A percentile compares a stretch with the other conserved stretches of the same genome.
These are phyloP conservation scores for Russula olivacea DNA, from an alignment of 768 basidiomycete genomes.

Conservation along the genomic window DNA sequence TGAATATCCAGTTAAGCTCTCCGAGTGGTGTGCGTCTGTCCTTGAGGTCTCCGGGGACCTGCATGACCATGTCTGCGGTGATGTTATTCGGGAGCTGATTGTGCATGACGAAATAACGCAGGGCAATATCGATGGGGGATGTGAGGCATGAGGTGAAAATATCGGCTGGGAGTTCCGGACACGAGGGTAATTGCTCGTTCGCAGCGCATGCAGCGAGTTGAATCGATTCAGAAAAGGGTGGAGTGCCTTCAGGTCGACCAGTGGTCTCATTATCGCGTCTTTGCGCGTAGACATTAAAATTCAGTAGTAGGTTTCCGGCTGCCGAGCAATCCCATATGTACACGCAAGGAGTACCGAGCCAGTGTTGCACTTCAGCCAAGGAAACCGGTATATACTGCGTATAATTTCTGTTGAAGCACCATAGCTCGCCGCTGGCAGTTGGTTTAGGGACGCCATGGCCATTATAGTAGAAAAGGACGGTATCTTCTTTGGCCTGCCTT, in stretches of 20 bases:
- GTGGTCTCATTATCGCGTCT: slow-evolving; percentile 63
- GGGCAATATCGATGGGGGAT: slow-evolving; percentile 95
- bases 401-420: slow-evolving; percentile 97
- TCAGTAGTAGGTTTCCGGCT: slow-evolving; percentile 88
- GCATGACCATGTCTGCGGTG: slow-evolving; percentile 85
- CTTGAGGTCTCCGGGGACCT: slow-evolving; percentile 94
- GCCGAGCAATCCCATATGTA: slow-evolving; percentile 99
- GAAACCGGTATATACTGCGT: slow-evolving; percentile 99
- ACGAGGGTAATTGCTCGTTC: slow-evolving; percentile 87
- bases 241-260: slow-evolving; percentile 54
- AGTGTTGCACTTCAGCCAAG: slow-evolving; percentile 85
- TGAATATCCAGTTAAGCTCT: slow-evolving; percentile 99
- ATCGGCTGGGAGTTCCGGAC: slow-evolving; percentile 95
- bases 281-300: slow-evolving; percentile 79
- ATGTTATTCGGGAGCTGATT: slow-evolving; percentile 78
- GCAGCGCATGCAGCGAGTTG: slow-evolving; percentile 94
- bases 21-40: slow-evolving; percentile 94
- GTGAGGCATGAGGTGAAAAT: slow-evolving; percentile 97
- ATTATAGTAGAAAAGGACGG: slow-evolving; percentile 95
- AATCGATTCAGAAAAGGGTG: slow-evolving; percentile 79
- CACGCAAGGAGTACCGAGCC: slow-evolving; percentile 91
- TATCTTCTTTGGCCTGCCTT: slow-evolving; percentile 87
- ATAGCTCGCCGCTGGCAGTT: slow-evolving; percentile 90
- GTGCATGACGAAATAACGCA: slow-evolving; percentile 89
- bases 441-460: slow-evolving; percentile 98